Evolutionary conservation across 164 flowering plant genomes (phyloP), one percentile per base, ranked within the genome.

Genomic region (Magnolia sinica): DNA sequence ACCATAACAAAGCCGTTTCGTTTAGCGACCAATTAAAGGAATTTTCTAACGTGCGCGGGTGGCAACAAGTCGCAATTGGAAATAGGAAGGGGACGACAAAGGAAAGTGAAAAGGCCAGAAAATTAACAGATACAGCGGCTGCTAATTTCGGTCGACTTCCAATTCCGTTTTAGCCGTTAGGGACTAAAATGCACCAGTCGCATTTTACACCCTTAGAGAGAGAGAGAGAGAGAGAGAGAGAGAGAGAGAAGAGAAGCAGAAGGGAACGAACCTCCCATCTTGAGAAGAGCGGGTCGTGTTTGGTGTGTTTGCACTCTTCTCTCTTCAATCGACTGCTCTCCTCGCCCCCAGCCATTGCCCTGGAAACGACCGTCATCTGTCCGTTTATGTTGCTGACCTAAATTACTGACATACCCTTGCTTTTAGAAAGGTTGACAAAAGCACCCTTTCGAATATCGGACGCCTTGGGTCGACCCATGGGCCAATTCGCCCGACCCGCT

Each of bases 221-320:
- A 76, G 55, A 71, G 73, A 78, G 20, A 74, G 71, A 75, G 64
- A 29, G 23, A 45, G 29, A 31, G 61, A 66, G 70, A n/a, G n/a
- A n/a, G n/a, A n/a, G n/a, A n/a, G n/a, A n/a, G n/a, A n/a, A n/a
- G n/a, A n/a, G n/a, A n/a, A n/a, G n/a, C n/a, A n/a, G n/a, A 74
- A 74, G 61, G 71, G 63, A 23, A 31, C 64, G 24, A 71, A 90
- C 95, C 92, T 89, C 76, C 98, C 98, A 94, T 14, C 78, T 72
- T 75, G 92, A 88, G 90, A 94, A 92, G 74, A 59, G 77, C 20
- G 88, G 75, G 51, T 92, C 98, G 77, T 92, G 98, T 64, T 89
- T 88, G 78, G 94, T 93, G 52, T 84, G 87, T 2, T 67, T 80
- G 80, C 80, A 87, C 24, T 91, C 89, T 78, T 93, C 98, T 76